Base-by-base conservation (phyloP, 2,329 filamentous ascomycete species). In the Podosphaera aphanis region DNA sequence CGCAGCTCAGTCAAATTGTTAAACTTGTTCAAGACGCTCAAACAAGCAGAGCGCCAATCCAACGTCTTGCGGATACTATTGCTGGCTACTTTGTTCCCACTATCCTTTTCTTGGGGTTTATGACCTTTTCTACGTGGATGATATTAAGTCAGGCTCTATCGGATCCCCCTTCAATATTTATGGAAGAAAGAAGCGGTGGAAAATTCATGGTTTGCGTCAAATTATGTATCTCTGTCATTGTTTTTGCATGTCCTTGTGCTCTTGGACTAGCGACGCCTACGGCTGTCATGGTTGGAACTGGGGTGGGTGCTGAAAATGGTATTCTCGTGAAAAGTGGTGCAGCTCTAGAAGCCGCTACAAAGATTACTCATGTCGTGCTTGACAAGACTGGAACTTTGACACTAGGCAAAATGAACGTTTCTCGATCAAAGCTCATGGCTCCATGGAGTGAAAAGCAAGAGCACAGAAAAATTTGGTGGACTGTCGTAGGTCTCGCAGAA, bases 261-360 rank as follows among this genome's bases (percentile, higher is more conserved):
- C 74, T 98, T n/a, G 90, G 90, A 47, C 71, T 98, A 16, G 86
- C 85, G 20, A 95, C 90, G 1, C 90, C 90, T 2, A 98, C 90
- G 0, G 90, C 90, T 2, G 86, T 98, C 59, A 95, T 98, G 90
- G 90, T 98, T 25, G 90, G 90, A 38, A 95, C 90, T n/a, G 90
- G 90, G 48, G 77, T 94, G 27, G 90, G 90, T 44, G 90, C 90
- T 2, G 83, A 94, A 62, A 80, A 93, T 54, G 90, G 90, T 20
- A 98, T 98, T 54, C 68, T 98, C n/a, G 85, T 95, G 60, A 98
- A 98, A 64, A 88, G 90, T 46, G 90, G 90, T 47, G 86, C 83
- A 36, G 85, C 86, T 25, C 67, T 98, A 2, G 88, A 98, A 64
- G 84, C 75, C 3, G 82, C 85, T 0, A 95, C 85, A 7, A 88